These are phyloP conservation scores for Rubroshorea leprosula DNA, from an alignment of 345 rosid species.

Conservation along the genomic window DNA sequence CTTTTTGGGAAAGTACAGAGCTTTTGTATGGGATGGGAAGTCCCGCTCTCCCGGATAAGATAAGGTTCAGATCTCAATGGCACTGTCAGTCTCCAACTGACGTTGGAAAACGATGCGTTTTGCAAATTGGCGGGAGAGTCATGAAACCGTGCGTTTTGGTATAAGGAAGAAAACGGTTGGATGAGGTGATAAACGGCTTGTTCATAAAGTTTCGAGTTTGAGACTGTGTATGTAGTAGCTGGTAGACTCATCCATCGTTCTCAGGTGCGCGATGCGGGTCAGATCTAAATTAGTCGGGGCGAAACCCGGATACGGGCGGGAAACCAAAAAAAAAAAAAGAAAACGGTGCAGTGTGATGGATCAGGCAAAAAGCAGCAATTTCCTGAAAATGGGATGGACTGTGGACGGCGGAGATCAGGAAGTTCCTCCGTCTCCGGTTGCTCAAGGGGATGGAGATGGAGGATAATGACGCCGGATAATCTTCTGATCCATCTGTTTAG, in stretches of 20 bases:
- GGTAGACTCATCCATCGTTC: too few relatives aligned
- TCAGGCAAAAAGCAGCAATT: too few relatives aligned
- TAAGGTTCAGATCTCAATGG: constrained; percentile 5
- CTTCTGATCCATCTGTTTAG: too few relatives aligned
- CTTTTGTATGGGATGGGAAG: neutral
- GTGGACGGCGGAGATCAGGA: neutral
- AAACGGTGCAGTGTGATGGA: too few relatives aligned
- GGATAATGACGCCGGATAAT: neutral
- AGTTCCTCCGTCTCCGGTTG: neutral
- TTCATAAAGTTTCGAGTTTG: too few relatives aligned
- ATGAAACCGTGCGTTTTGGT: neutral
- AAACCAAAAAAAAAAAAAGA: too few relatives aligned
- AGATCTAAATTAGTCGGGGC: too few relatives aligned
- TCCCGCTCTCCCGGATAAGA: constrained; percentile 10
- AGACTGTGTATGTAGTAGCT: too few relatives aligned
- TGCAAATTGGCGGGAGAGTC: neutral
- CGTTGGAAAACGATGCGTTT: neutral
- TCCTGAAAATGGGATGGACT: neutral
- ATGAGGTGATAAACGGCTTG: too few relatives aligned
- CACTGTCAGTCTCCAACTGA: neutral
- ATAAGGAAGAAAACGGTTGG: neutral
- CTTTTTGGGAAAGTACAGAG: neutral
- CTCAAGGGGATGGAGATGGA: neutral
- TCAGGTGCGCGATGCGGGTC: too few relatives aligned
- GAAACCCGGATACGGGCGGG: too few relatives aligned